Base-by-base conservation (phyloP, 148 eudicot species). In the Rhododendron kiyosumense region DNA sequence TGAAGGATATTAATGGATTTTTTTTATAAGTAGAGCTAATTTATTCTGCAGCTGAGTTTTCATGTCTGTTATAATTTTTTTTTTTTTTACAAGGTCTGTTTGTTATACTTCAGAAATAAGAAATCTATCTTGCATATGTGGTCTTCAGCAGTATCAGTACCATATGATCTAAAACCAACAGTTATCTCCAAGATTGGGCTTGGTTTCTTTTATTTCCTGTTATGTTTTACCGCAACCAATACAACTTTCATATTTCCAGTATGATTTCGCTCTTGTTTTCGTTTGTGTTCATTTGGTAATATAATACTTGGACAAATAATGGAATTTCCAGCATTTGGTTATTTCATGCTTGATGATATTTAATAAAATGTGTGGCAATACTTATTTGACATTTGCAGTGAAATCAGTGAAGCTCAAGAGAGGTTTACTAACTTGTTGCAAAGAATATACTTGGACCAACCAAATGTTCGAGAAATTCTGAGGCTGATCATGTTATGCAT, bases 391-490 rank as follows among this genome's bases (percentile, higher is more conserved):
- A 26, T 48, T 13, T 80, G 83, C 63, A 80, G 83, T 49, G 83
- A 80, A 45, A 49, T 80, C 17, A 80, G 83, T 80, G 83, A 80
- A 80, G 83, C 83, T 51, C 83, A 80, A 48, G 83, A 80, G 7
- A 80, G 83, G 83, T 80, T 80, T 80, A 80, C 83, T 38, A 80
- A 80, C 49, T 80, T 80, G 32, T 32, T 80, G 22, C 83, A 80
- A 80, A 80, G 61, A 80, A 49, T 80, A 51, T 80, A 80, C 51
- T 10, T 48, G 52, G 51, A 48, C 61, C 83, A 80, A 52, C 83
- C 83, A 51, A 48, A 51, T 51, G 65, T 12, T 28, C 83, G 83
- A 80, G 83, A 80, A 80, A 80, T 80, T 80, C 41, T 80, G 59
- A 80, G 83, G 49, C 83, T 80, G 26, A 80, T 80, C 61, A 80